Conservation (phyloP, 306 rosid species). For the Prunus mume region DNA sequence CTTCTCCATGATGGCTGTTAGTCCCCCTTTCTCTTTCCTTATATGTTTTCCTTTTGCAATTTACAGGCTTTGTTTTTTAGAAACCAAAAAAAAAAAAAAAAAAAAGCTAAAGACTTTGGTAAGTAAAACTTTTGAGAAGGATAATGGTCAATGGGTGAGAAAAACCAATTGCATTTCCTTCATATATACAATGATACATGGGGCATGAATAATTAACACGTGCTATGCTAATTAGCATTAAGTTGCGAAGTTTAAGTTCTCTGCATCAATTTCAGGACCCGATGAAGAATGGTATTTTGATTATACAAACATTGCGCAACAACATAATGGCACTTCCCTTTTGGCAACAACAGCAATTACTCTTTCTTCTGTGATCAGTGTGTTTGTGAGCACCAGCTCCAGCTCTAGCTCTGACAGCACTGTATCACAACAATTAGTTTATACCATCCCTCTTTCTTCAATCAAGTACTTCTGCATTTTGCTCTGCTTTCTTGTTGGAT, state of each 20-base stretch:
- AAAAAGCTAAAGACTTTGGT: too few relatives aligned
- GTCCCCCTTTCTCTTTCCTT: constrained; percentile 22
- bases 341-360: constrained; percentile 44
- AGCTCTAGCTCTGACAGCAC: constrained; percentile 27
- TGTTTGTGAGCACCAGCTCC: constrained; percentile 37
- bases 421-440: constrained; percentile 24
- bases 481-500: constrained; percentile 77
- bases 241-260: background rate
- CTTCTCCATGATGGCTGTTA: constrained; percentile 62
- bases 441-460: constrained; percentile 28
- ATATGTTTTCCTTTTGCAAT: background rate
- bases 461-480: constrained; percentile 62
- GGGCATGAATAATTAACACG: background rate
- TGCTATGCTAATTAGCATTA: constrained; percentile 4
- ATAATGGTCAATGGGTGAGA: background rate
- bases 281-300: constrained; percentile 39
- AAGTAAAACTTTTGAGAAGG: background rate
- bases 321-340: constrained; percentile 45
- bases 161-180: background rate
- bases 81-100: too few relatives aligned
- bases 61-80: background rate
- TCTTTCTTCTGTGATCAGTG: constrained; percentile 32
- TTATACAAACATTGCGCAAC: constrained; percentile 43
- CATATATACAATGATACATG: background rate
- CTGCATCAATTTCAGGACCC: constrained; percentile 35